Percentiles rank a stretch among this genome's conserved stretches.
phyloP scores from a whole-genome alignment of 164 flowering plant genomes.

The Cinnamomum micranthum region DNA sequence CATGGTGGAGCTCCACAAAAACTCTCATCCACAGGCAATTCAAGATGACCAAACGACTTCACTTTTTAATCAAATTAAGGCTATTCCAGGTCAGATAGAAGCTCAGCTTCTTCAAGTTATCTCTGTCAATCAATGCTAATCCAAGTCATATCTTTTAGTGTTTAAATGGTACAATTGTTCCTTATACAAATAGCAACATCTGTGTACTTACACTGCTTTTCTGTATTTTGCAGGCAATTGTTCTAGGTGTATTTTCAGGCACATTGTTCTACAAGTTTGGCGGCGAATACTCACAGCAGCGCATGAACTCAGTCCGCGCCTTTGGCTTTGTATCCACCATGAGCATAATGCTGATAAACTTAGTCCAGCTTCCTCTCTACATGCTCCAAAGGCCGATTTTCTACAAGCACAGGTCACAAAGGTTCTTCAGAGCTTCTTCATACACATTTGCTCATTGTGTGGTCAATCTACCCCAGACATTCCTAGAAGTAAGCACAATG shows the following conservation, averaged over 20 bases:
- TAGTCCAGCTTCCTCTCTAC: conserved; percentile 29
- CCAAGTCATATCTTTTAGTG: too few relatives aligned
- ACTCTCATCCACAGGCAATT: conserved; percentile 27
- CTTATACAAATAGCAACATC: too few relatives aligned
- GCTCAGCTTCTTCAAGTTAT: not conserved
- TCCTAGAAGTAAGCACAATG: conserved; percentile 16
- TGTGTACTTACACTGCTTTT: not conserved
- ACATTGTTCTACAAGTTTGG: conserved; percentile 28
- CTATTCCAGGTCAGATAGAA: conserved; percentile 20
- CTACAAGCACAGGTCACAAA: conserved; percentile 32
- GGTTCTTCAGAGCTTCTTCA: conserved; percentile 31
- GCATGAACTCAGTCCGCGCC: conserved; percentile 26
- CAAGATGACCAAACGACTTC: conserved; percentile 25
- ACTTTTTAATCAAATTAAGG: conserved; percentile 25
- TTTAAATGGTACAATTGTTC: too few relatives aligned
- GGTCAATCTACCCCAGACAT: conserved; percentile 29
- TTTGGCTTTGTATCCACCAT: conserved; percentile 31
- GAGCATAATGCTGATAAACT: conserved; percentile 30
- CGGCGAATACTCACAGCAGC: conserved; percentile 22
- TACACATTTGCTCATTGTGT: conserved; percentile 21
- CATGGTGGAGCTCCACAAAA: conserved; percentile 30
- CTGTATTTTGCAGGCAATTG: conserved; percentile 21
- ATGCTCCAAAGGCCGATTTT: conserved; percentile 30
- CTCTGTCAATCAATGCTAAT: not conserved
- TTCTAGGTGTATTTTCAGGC: conserved; percentile 23